Evolutionary conservation across 148 eudicot species (phyloP).

Genomic region (Euryodendron excelsum): DNA sequence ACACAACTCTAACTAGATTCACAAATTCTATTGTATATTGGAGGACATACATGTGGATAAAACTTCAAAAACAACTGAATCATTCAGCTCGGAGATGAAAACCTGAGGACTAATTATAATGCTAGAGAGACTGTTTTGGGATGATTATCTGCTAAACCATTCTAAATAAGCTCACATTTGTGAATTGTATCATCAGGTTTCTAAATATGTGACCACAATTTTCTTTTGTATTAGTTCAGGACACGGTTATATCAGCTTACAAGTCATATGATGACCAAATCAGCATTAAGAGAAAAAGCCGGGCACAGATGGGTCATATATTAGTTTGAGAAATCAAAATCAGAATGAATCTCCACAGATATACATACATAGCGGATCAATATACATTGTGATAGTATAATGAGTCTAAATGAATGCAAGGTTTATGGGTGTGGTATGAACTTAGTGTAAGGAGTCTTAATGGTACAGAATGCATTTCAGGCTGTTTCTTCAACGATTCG

Average conservation of each 20-base stretch:
- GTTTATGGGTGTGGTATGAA: no score
- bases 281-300: not conserved
- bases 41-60: not conserved
- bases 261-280: not conserved
- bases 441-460: no score
- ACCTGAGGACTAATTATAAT: not conserved
- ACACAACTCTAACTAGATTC: constrained; percentile 18
- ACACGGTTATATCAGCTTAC: not conserved
- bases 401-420: not conserved
- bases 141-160: not conserved
- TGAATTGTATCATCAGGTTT: not conserved
- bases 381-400: not conserved
- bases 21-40: not conserved
- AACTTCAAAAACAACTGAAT: not conserved
- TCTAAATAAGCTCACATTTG: not conserved
- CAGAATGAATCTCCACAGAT: no score
- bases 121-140: not conserved
- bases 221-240: not conserved
- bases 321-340: no score
- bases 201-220: not conserved
- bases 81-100: not conserved
- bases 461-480: no score
- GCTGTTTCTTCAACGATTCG: no score
- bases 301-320: not conserved
- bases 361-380: not conserved